Percentiles rank a stretch among this genome's conserved stretches.
phyloP scores from a whole-genome alignment of 768 basidiomycete genomes.

The Cystofilobasidium ferigula region DNA sequence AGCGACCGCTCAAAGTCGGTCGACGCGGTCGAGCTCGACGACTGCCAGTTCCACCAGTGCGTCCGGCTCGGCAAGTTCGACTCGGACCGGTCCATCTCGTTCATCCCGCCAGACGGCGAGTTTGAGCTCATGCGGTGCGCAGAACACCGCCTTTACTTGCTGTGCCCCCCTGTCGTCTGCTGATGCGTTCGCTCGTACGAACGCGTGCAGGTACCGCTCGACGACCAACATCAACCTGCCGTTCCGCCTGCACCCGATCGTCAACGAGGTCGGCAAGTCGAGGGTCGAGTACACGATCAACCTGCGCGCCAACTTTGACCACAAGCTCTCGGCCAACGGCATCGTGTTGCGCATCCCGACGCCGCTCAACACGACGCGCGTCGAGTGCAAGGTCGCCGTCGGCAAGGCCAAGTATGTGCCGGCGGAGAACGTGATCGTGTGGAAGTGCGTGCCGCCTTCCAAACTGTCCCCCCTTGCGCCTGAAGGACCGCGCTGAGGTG shows the following conservation, averaged over 20 bases:
- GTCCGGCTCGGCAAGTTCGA: constrained; percentile 94
- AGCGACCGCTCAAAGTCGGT: neutral
- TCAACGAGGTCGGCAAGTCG: constrained; percentile 83
- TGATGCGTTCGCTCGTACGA: neutral
- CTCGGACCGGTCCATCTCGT: constrained; percentile 96
- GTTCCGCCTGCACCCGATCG: constrained; percentile 73
- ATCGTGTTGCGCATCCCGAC: constrained; percentile 91
- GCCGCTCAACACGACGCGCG: constrained; percentile 82
- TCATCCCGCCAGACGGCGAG: constrained; percentile 97
- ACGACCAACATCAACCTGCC: constrained; percentile 95
- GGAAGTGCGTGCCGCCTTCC: constrained; percentile 66
- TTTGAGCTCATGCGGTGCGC: constrained; percentile 87
- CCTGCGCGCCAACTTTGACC: constrained; percentile 76
- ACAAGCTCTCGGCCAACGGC: constrained; percentile 84
- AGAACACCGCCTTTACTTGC: neutral
- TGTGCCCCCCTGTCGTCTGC: neutral
- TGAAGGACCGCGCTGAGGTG: too few relatives aligned
- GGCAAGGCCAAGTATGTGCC: constrained; percentile 98
- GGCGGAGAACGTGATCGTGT: constrained; percentile 86
- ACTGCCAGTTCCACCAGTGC: constrained; percentile 99
- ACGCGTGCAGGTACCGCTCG: constrained; percentile 69
- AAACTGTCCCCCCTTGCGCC: neutral
- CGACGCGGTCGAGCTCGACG: constrained; percentile 87
- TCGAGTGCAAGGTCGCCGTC: constrained; percentile 77
- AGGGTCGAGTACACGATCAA: constrained; percentile 83